Percentiles rank a stretch among this genome's conserved stretches.
phyloP scores from a whole-genome alignment of 2,329 filamentous ascomycete species.

The Sporothrix mexicana region DNA sequence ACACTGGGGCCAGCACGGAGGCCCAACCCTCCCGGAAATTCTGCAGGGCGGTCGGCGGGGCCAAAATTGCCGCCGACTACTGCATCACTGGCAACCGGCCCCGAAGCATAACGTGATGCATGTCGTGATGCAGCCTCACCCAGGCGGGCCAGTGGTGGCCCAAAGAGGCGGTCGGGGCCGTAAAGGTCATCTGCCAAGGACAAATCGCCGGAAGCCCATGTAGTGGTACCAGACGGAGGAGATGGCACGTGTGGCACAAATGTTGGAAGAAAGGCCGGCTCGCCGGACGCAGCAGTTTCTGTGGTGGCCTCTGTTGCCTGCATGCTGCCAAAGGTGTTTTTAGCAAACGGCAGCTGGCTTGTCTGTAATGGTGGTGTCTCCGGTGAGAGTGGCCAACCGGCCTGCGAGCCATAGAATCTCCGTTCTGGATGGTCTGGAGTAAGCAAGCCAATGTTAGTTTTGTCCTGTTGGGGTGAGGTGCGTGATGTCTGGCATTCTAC shows the following conservation, averaged over 20 bases:
- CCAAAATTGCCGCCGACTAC: conserved; percentile 17
- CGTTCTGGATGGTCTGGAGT: conserved; percentile 8
- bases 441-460: neutral
- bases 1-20: neutral
- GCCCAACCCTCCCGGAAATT: neutral
- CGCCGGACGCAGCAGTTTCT: conserved; percentile 40
- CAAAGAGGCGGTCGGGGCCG: conserved; percentile 51
- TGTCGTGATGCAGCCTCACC: neutral
- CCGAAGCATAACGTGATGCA: neutral
- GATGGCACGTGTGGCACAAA: conserved; percentile 48
- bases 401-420: neutral
- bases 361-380: conserved; percentile 34
- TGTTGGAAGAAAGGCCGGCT: conserved; percentile 43
- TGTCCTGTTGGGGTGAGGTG: too few species aligned
- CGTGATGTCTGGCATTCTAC: neutral
- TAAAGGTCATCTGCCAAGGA: conserved; percentile 52
- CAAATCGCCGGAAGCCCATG: conserved; percentile 41
- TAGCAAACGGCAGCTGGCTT: conserved; percentile 35
- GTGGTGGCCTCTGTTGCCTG: conserved; percentile 18
- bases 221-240: conserved; percentile 42
- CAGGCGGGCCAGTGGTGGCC: conserved; percentile 42
- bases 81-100: neutral
- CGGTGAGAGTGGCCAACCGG: conserved; percentile 27
- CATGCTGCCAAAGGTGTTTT: conserved; percentile 33
- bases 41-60: neutral